A percentile compares a stretch with the other conserved stretches of the same genome.
These are phyloP conservation scores for Umbilicus rupestris DNA, from an alignment of 164 flowering plant genomes.

Conservation along the genomic window DNA sequence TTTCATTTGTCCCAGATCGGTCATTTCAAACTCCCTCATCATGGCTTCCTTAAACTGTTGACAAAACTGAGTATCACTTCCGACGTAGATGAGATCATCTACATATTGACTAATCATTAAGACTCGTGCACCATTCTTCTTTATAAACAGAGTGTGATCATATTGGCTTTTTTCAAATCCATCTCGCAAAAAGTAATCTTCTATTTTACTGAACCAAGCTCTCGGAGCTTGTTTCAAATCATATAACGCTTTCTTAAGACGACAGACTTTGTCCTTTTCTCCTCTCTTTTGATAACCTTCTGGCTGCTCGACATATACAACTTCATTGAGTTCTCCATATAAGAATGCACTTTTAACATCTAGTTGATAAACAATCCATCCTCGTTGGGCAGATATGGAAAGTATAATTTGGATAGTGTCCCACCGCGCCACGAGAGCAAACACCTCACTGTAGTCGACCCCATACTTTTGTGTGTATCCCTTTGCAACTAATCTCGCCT, in stretches of 20 bases:
- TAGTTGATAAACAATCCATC: background rate
- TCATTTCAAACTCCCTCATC: too few relatives aligned
- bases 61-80: too few relatives aligned
- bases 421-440: slow-evolving; percentile 4
- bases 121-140: background rate
- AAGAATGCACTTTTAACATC: too few relatives aligned
- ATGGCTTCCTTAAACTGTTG: too few relatives aligned
- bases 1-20: too few relatives aligned
- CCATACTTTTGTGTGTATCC: background rate
- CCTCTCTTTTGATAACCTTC: background rate
- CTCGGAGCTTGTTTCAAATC: too few relatives aligned
- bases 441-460: background rate
- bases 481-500: slow-evolving; percentile 8
- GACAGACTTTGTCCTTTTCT: background rate
- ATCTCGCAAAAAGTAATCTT: background rate
- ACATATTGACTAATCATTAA: background rate
- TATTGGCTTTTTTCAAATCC: background rate
- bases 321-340: too few relatives aligned
- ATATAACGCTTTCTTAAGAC: too few relatives aligned
- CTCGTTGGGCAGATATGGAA: background rate
- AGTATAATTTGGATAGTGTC: background rate
- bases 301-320: slow-evolving; percentile 2
- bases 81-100: too few relatives aligned
- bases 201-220: slow-evolving; percentile 2
- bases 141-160: background rate